Evolutionary conservation across 1,139 yeast species (phyloP), one percentile per base, ranked within the genome.

Genomic region (Diutina siamensis): DNA sequence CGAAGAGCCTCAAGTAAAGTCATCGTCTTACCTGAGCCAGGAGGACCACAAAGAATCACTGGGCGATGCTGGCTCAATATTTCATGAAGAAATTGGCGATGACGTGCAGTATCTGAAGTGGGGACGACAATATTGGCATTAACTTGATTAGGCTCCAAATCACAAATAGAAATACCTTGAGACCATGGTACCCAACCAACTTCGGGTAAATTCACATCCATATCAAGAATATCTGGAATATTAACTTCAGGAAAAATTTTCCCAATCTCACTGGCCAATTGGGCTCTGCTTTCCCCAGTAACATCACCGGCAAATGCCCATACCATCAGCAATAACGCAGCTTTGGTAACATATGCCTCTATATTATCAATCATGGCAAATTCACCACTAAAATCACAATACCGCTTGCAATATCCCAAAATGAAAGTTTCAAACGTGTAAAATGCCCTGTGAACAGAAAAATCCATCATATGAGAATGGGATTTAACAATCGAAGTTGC

Each of bases 1-100:
- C 85, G 67, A 42, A 92, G 61, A 0, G 88, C 80, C 46, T 82
- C 79, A 52, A 85, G 72, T 27, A 92, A 63, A 0, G 92, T 80
- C 97, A 89, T 89, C 0, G 97, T 89, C 58, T 92, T 92, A 51
- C 98, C 98, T 0, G 96, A 83, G 2, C 98, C 98, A 0, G 98
- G 97, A 0, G 97, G 97, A 4, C 98, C 98, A 63, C 96, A 88
- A 32, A 92, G 67, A 31, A 92, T 67, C 21, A 87, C 60, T 0
- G 94, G 78, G 44, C 66, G 65, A 48, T 76, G 83, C 44, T 78
- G 77, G 35, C 69, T 67, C 36, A 89, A 57, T 4, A 85, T 61
- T 0, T 80, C 67, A 51, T 72, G 74, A 1, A 89, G 69, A 20
- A 85, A 56, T 1, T 66, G 58, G 50, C 85, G 94, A 50, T 85